Conservation (phyloP, 768 basidiomycete species). For the Amanita pallidorosea region DNA sequence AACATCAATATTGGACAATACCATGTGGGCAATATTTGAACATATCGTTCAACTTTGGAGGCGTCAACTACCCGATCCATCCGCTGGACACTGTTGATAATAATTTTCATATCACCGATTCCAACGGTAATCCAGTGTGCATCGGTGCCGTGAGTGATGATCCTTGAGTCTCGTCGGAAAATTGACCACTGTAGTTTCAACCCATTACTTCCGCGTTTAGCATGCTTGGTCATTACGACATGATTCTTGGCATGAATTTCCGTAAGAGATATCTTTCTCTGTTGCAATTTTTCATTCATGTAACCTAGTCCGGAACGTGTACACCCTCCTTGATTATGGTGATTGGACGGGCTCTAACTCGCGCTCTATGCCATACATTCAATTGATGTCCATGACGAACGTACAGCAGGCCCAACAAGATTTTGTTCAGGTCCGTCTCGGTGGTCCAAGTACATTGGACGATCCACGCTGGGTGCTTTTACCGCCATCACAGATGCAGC, state of each 20-base stretch:
- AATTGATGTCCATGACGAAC: slow-evolving; percentile 54
- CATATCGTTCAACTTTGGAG: slow-evolving; percentile 63
- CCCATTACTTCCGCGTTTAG: slow-evolving; percentile 76
- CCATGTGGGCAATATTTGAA: slow-evolving; percentile 70
- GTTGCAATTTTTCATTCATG: background rate
- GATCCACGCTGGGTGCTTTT: slow-evolving; percentile 49
- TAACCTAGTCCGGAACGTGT: slow-evolving; percentile 61
- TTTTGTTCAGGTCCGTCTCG: slow-evolving; percentile 52
- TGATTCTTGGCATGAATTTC: slow-evolving; percentile 78
- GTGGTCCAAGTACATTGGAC: slow-evolving; percentile 46
- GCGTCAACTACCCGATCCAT: slow-evolving; percentile 57
- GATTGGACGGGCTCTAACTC: slow-evolving; percentile 45
- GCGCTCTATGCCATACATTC: slow-evolving; percentile 53
- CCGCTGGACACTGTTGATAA: slow-evolving; percentile 59
- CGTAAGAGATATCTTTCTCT: slow-evolving; percentile 26
- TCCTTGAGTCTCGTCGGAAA: background rate
- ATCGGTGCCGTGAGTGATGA: slow-evolving; percentile 49
- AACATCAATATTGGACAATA: slow-evolving; percentile 53
- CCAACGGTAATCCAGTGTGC: slow-evolving; percentile 45
- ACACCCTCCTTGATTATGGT: slow-evolving; percentile 65
- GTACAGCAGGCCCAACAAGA: slow-evolving; percentile 43
- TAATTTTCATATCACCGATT: slow-evolving; percentile 39
- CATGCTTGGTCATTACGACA: slow-evolving; percentile 67
- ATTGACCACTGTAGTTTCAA: slow-evolving; percentile 45
- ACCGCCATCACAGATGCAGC: slow-evolving; percentile 43